A percentile compares a stretch with the other conserved stretches of the same genome.
These are phyloP conservation scores for Populus hybrid DNA, from an alignment of 441 rosid species.

Conservation along the genomic window DNA sequence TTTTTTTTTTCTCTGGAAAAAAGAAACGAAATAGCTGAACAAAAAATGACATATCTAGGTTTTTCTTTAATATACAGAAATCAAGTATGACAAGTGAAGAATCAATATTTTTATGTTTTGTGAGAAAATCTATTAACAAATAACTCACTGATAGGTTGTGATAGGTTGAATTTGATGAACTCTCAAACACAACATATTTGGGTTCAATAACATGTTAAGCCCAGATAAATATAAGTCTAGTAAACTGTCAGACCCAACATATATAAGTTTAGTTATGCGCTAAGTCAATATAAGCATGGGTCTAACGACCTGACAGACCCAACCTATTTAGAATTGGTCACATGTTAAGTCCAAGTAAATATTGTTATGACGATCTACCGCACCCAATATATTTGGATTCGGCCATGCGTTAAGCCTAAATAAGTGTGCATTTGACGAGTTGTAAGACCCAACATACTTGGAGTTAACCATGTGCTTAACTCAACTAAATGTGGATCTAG, in stretches of 20 bases:
- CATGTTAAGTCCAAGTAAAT: rapidly evolving
- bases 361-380: rapidly evolving
- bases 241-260: rapidly evolving
- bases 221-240: rapidly evolving
- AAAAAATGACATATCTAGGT: neutral
- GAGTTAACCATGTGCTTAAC: rapidly evolving
- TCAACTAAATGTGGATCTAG: no score
- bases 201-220: rapidly evolving
- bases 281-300: no score
- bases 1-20: no score
- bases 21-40: no score
- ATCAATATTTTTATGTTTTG: no score
- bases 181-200: no score
- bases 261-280: rapidly evolving
- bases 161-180: rapidly evolving
- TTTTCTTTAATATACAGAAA: neutral
- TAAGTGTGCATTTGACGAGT: rapidly evolving
- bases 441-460: no score
- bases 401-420: rapidly evolving
- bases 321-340: rapidly evolving
- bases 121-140: no score
- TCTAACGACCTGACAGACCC: rapidly evolving
- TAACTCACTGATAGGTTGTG: rapidly evolving
- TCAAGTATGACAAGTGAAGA: neutral
- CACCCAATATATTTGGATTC: rapidly evolving